These are phyloP conservation scores for Thamnidium elegans DNA, from an alignment of 192 early-diverging fungal species.

Conservation along the genomic window DNA sequence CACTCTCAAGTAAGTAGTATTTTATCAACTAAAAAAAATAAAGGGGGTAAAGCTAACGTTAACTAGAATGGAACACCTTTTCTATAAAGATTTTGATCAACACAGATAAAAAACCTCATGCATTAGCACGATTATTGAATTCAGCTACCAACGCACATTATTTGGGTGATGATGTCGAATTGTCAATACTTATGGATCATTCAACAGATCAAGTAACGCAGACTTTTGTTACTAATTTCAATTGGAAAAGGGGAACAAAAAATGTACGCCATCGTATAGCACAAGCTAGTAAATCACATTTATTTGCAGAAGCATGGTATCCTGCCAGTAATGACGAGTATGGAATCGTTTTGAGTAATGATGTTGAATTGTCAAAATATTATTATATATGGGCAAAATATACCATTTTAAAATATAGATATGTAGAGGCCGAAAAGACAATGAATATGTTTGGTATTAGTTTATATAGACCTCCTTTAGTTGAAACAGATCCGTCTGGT, in stretches of 20 bases:
- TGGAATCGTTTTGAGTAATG: conserved; percentile 51
- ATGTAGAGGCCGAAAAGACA: conserved; percentile 23
- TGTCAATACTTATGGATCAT: conserved; percentile 55
- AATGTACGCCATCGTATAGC: conserved; percentile 47
- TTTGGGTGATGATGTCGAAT: conserved; percentile 44
- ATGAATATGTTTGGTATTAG: conserved; percentile 49
- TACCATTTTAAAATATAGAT: conserved; percentile 50
- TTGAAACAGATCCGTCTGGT: conserved; percentile 45
- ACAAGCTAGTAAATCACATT: conserved; percentile 45
- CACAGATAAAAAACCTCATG: conserved; percentile 46
- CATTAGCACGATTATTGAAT: conserved; percentile 45
- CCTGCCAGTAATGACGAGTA: conserved; percentile 51
- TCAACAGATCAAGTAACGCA: conserved; percentile 46
- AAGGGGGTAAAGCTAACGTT: no score
- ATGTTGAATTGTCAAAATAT: conserved; percentile 53
- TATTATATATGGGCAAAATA: conserved; percentile 57
- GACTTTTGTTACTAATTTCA: conserved; percentile 41
- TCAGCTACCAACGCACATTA: conserved; percentile 47
- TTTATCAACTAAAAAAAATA: no score
- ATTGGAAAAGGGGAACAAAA: conserved; percentile 47
- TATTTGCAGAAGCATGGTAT: conserved; percentile 59
- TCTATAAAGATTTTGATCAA: conserved; percentile 47
- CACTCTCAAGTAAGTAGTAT: conserved; percentile 41
- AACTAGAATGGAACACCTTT: conserved; percentile 48
- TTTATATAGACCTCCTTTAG: conserved; percentile 49